These are phyloP conservation scores for Vigna hirtella DNA, from an alignment of 306 rosid species.

Conservation along the genomic window DNA sequence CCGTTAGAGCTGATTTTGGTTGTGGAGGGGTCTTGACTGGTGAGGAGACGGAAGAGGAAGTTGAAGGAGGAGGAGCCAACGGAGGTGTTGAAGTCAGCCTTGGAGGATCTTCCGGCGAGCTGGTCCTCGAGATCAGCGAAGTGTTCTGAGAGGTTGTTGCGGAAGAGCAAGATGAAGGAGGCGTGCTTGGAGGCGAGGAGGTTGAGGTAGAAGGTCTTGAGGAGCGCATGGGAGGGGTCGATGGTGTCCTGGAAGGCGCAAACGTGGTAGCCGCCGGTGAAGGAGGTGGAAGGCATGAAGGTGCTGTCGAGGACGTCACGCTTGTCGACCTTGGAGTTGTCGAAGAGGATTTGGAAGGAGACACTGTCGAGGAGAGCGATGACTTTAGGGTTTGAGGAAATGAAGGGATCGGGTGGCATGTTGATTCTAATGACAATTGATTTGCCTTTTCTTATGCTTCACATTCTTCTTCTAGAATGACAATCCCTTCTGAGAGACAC, in stretches of 20 bases:
- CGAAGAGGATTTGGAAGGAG: slow-evolving; percentile 70
- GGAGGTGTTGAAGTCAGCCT: slow-evolving; percentile 54
- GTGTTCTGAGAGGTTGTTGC: slow-evolving; percentile 46
- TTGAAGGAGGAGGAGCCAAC: slow-evolving; percentile 49
- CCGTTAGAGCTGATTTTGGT: slow-evolving; percentile 52
- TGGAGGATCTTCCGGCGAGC: slow-evolving; percentile 28
- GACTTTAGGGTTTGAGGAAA: slow-evolving; percentile 61
- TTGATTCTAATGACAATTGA: slow-evolving; percentile 77
- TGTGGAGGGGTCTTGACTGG: slow-evolving; percentile 46
- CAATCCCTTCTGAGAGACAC: too few relatives aligned
- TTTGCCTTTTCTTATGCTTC: background rate
- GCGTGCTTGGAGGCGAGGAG: slow-evolving; percentile 57
- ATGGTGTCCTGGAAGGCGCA: slow-evolving; percentile 74
- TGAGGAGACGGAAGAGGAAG: slow-evolving; percentile 57
- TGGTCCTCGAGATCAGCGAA: slow-evolving; percentile 55
- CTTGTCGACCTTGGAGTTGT: slow-evolving; percentile 68
- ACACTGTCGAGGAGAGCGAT: slow-evolving; percentile 66
- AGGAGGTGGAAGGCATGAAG: slow-evolving; percentile 73
- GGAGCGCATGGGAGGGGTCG: slow-evolving; percentile 58
- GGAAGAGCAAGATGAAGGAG: slow-evolving; percentile 54
- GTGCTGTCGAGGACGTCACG: slow-evolving; percentile 76
- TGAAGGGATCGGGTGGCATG: slow-evolving; percentile 85
- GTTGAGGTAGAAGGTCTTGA: slow-evolving; percentile 55
- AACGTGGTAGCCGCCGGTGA: slow-evolving; percentile 72
- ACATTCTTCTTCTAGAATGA: too few relatives aligned